Base-by-base conservation (phyloP, 106 monocot species). In the Amphibolis antarctica region DNA sequence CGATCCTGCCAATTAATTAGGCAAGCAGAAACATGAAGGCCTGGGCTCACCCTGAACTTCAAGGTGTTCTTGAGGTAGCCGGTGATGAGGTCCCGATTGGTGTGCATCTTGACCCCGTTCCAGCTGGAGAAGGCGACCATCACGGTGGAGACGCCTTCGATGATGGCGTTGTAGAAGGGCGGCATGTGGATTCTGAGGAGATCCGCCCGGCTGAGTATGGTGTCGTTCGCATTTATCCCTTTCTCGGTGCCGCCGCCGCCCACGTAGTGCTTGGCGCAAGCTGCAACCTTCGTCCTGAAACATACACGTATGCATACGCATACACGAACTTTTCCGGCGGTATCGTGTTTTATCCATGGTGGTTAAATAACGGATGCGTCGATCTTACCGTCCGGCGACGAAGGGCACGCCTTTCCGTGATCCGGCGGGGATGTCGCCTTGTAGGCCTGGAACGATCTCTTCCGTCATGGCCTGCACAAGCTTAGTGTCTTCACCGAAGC, bases 161-260 rank as follows among this genome's bases (percentile, higher is more conserved):
- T 46, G 59, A 69, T 26, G 1, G 69, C 43, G 13, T 20, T 59
- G 46, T 46, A 69, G 69, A 59, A 69, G 1, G 69, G 69, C 46
- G 69, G 69, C 69, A 69, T 69, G 46, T 69, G 69, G 24, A 59
- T 69, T 44, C 59, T 46, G 26, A 69, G 69, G 1, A 69, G 36
- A 2, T 7, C 36, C 7, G 36, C 36, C 7, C 36, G 36, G 36
- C 36, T 36, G 7, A 36, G 2, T 57, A 69, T 27, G 25, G 69
- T 69, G 54, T 69, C 59, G 25, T 69, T 69, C 69, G 58, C 69
- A 47, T 69, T 59, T 57, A 69, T 69, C 13, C 69, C 69, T 26
- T 47, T 69, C 9, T 25, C 28, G 10, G 69, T 69, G 21, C 69
- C 69, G 7, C 69, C 69, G 20, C 59, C 69, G 5, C 59, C 69